phyloP scores from a whole-genome alignment of 306 rosid species.

The Crataegus laevigata region DNA sequence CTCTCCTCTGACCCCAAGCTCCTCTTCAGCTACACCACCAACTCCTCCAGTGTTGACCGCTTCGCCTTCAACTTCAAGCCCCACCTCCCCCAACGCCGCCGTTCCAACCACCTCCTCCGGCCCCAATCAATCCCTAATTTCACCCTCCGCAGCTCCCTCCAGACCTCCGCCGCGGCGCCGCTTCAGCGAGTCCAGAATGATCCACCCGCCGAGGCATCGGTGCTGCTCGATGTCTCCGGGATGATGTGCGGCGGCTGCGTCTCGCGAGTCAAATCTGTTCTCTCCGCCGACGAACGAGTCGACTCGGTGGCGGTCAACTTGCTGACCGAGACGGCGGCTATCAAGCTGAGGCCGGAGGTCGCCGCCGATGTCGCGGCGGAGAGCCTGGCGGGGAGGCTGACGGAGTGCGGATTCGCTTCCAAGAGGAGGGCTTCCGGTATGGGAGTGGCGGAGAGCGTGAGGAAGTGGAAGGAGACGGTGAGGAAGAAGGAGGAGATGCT shows the following conservation, averaged over 20 bases:
- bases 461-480: slow-evolving; percentile 83
- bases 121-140: slow-evolving; percentile 14
- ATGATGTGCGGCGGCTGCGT: slow-evolving; percentile 98
- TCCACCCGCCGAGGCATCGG: slow-evolving; percentile 34
- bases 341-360: slow-evolving; percentile 45
- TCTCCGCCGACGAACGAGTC: slow-evolving; percentile 71
- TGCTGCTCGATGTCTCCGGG: slow-evolving; percentile 77
- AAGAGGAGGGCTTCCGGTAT: slow-evolving; percentile 53
- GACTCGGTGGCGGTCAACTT: slow-evolving; percentile 88
- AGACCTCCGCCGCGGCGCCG: slow-evolving; percentile 7
- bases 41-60: slow-evolving; percentile 2
- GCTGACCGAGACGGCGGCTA: slow-evolving; percentile 97
- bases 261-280: slow-evolving; percentile 73
- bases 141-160: slow-evolving; percentile 38
- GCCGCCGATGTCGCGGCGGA: slow-evolving; percentile 41
- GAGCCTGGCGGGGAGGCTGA: slow-evolving; percentile 59
- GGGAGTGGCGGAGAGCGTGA: slow-evolving; percentile 84
- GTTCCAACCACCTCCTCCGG: slow-evolving; percentile 1
- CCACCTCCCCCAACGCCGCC: slow-evolving; percentile 21
- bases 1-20: slow-evolving; percentile 33
- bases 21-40: slow-evolving; percentile 25
- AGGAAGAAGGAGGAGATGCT: slow-evolving; percentile 73
- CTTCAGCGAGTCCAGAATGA: neutral
- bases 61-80: slow-evolving; percentile 32
- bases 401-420: slow-evolving; percentile 78